Percentiles rank a stretch among this genome's conserved stretches.
These are phyloP conservation scores for Ceratocystis harringtonii DNA, from an alignment of 2,329 filamentous ascomycete genomes.

Conservation along the genomic window DNA sequence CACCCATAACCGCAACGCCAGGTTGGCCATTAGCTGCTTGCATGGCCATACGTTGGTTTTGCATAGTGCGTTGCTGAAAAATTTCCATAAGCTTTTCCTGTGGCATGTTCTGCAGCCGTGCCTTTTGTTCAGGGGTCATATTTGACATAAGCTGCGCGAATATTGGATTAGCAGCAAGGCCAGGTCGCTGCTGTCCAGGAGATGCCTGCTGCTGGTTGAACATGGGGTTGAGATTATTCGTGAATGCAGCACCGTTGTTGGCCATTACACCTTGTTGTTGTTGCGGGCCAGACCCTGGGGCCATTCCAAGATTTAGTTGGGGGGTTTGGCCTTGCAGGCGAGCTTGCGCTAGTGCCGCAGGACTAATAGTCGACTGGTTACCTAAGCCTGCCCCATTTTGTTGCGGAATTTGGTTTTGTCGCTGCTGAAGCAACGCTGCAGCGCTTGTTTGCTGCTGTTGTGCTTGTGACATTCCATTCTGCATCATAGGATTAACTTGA, in stretches of 20 bases:
- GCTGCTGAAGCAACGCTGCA: not conserved
- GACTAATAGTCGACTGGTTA: not conserved
- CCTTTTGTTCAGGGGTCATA: constrained; percentile 34
- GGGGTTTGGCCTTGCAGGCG: constrained; percentile 3
- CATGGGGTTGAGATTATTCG: constrained; percentile 35
- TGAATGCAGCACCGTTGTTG: constrained; percentile 34
- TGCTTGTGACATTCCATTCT: not conserved
- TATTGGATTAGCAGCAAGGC: constrained; percentile 27
- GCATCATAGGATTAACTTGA: not conserved
- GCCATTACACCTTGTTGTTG: constrained; percentile 24
- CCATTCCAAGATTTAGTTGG: constrained; percentile 2
- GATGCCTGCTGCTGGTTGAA: constrained; percentile 39
- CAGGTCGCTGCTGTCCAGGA: constrained; percentile 25
- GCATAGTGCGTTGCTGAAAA: not conserved
- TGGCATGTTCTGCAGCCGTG: constrained; percentile 30
- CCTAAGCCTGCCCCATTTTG: constrained; percentile 22
- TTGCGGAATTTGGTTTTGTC: constrained; percentile 1
- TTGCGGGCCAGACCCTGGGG: constrained; percentile 22
- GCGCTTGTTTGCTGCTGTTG: constrained; percentile 6
- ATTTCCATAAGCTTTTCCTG: constrained; percentile 38
- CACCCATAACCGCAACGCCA: not conserved
- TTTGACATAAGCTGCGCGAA: constrained; percentile 30
- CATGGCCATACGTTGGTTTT: not conserved
- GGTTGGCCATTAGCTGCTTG: constrained; percentile 10
- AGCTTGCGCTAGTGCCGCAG: not conserved